Conservation (phyloP, 257 asterid species). For the Solanum pennellii region DNA sequence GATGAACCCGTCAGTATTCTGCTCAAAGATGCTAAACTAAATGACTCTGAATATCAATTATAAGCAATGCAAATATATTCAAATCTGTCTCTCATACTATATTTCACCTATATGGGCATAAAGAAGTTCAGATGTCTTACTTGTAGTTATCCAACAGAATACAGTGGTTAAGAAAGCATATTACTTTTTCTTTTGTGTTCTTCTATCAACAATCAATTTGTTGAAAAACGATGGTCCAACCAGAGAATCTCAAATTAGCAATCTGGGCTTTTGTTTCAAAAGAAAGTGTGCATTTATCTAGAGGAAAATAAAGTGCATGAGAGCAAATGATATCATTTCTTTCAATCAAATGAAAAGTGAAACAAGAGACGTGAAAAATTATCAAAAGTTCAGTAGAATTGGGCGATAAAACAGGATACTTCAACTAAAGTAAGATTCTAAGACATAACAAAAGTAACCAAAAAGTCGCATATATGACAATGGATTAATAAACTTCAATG, state of each 20-base stretch:
- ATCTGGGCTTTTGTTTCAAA: not conserved
- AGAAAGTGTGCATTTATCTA: not conserved
- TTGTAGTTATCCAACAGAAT: not conserved
- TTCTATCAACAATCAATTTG: not conserved
- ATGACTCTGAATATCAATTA: not conserved
- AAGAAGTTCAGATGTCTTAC: not conserved
- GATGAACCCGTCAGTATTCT: not conserved
- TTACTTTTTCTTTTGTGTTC: not conserved
- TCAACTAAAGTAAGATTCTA: constrained; percentile 22
- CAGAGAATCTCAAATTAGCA: not conserved
- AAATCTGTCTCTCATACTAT: not conserved
- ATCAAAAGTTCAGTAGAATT: constrained; percentile 6
- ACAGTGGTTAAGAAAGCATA: not conserved
- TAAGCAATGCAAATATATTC: not conserved
- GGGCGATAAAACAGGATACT: constrained; percentile 15
- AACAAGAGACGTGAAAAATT: not conserved
- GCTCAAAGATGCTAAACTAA: not conserved
- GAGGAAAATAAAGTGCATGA: not conserved
- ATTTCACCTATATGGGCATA: not conserved
- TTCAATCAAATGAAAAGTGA: not conserved
- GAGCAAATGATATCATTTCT: not conserved
- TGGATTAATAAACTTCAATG: not conserved
- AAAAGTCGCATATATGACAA: constrained; percentile 1
- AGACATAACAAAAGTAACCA: not conserved
- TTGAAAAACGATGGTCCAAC: not conserved